Base-by-base conservation (phyloP, 2,329 filamentous ascomycete species). In the Spiromastix sp. region DNA sequence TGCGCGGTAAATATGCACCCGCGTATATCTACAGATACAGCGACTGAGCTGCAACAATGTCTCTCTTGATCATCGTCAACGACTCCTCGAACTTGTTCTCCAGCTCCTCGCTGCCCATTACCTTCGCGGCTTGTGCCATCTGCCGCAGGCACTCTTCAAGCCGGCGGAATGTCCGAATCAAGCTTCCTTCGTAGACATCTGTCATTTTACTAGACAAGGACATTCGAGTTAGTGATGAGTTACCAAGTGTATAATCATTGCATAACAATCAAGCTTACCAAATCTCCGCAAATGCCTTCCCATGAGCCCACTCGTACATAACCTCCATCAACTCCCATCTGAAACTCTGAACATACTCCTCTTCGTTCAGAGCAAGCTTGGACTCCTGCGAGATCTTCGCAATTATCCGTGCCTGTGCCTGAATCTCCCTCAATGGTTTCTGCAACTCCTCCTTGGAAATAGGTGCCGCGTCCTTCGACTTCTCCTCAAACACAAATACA, bases 281-380 rank as follows among this genome's bases (percentile, higher is more conserved):
- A 43, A 98, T 95, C 48, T 94, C 79, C 1, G 83, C 77, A 66
- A 98, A 98, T 0, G 83, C 78, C 48, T 81, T 82, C 32, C 89
- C 91, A 47, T 91, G 81, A 4, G 85, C 81, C 91, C 91, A 98
- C 4, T 82, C 74, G 52, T 79, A 83, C 3, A 98, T 87, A 22
- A 94, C 91, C 54, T 95, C 89, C 89, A 98, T 96, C 33, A 98
- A 69, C 66, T 96, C 81, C 69, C 79, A 87, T 66, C 95, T 94
- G 65, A 98, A 81, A 33, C 78, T 80, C 48, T 83, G 71, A 15
- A 91, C 74, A 52, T 95, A 98, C 52, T 94, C 87, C 34, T 96
- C 86, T 59, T 96, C 89, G 48, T 94, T 91, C n/a, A 95, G 63
- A 7, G 85, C 73, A 28, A 98, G 68, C 65, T 98, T 98, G 60